These are phyloP conservation scores for Podila verticillata DNA, from an alignment of 192 early-diverging fungal species.

Conservation along the genomic window DNA sequence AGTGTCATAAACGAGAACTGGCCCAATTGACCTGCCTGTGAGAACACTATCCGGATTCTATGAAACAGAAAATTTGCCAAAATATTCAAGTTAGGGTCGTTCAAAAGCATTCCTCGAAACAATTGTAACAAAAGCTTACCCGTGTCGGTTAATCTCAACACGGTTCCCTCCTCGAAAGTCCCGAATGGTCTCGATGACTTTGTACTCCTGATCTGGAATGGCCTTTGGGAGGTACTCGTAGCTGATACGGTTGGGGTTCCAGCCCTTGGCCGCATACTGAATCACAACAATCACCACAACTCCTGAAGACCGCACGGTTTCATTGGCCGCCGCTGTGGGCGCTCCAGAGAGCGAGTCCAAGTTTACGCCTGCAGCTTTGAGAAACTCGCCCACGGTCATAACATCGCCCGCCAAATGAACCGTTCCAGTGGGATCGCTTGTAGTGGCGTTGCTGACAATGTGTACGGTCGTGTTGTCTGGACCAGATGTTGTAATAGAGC, in stretches of 20 bases:
- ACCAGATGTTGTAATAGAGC: too few species aligned
- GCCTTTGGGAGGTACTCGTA: slow-evolving; percentile 55
- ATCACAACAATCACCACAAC: slow-evolving; percentile 55
- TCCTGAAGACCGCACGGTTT: slow-evolving; percentile 46
- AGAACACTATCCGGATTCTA: slow-evolving; percentile 53
- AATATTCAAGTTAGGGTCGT: neutral
- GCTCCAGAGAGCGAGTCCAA: slow-evolving; percentile 29
- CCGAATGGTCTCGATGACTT: slow-evolving; percentile 47
- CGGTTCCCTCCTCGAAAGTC: slow-evolving; percentile 28
- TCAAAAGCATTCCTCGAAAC: neutral
- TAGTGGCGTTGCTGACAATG: neutral
- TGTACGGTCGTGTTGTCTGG: too few species aligned
- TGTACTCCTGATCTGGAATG: slow-evolving; percentile 53
- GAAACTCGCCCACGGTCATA: slow-evolving; percentile 44
- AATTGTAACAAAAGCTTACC: slow-evolving; percentile 19
- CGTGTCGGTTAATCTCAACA: slow-evolving; percentile 50
- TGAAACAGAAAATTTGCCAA: neutral
- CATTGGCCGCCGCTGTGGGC: slow-evolving; percentile 17
- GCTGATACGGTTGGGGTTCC: slow-evolving; percentile 37
- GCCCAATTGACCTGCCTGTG: slow-evolving; percentile 51
- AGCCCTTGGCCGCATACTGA: slow-evolving; percentile 51
- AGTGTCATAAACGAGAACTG: slow-evolving; percentile 49
- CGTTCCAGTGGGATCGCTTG: neutral
- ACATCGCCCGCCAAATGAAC: slow-evolving; percentile 46
- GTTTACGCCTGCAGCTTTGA: slow-evolving; percentile 42